These are phyloP conservation scores for Malus fusca DNA, from an alignment of 306 rosid species.

Conservation along the genomic window DNA sequence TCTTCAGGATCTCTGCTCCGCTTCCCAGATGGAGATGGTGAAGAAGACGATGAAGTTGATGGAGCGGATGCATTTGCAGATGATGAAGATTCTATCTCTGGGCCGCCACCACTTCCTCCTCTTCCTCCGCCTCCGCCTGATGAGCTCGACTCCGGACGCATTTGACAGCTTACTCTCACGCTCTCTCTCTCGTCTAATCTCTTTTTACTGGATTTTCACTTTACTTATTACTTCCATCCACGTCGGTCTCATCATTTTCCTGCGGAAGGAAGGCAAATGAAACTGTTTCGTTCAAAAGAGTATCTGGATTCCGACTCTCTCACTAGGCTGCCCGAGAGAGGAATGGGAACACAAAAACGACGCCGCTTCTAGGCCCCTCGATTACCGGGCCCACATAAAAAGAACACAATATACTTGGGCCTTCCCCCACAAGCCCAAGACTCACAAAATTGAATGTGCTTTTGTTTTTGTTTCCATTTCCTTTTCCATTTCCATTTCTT, in stretches of 20 bases:
- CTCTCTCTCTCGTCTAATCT: too few relatives aligned
- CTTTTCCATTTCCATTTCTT: background rate
- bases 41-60: constrained; percentile 17
- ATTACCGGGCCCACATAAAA: background rate
- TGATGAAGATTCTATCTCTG: constrained; percentile 13
- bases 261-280: background rate
- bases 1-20: constrained; percentile 94
- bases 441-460: background rate
- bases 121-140: constrained; percentile 6
- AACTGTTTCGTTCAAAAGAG: too few relatives aligned
- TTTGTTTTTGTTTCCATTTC: too few relatives aligned
- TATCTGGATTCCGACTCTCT: too few relatives aligned
- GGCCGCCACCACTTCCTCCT: constrained; percentile 12
- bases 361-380: too few relatives aligned
- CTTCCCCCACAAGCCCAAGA: background rate
- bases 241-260: background rate
- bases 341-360: too few relatives aligned
- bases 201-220: too few relatives aligned
- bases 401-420: too few relatives aligned
- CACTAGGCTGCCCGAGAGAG: too few relatives aligned
- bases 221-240: too few relatives aligned
- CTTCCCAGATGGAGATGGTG: constrained; percentile 57
- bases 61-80: constrained; percentile 33
- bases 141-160: constrained; percentile 66
- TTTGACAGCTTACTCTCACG: background rate